phyloP scores from a whole-genome alignment of 768 basidiomycete species.

The Tulasnella sp. region DNA sequence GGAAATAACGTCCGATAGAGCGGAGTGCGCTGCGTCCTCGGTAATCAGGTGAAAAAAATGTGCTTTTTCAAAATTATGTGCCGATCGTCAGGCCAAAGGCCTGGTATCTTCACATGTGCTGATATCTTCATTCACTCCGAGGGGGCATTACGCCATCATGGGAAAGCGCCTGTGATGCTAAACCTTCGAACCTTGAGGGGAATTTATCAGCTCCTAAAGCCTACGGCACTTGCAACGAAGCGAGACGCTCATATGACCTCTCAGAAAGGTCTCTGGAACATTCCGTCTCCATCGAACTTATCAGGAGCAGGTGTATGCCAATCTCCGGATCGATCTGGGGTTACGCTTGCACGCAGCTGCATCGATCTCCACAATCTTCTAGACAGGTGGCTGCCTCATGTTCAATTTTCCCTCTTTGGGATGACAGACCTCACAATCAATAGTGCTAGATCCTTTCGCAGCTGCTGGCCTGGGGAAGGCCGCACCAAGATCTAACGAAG shows the following conservation, averaged over 20 bases:
- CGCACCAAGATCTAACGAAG: background rate
- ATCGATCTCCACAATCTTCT: constrained; percentile 4
- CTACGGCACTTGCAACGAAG: background rate
- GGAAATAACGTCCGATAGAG: background rate
- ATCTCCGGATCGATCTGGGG: constrained; percentile 3
- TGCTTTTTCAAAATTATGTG: background rate
- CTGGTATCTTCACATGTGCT: background rate
- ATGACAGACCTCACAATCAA: background rate
- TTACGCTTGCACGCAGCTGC: background rate
- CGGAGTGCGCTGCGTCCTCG: background rate
- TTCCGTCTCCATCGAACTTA: background rate
- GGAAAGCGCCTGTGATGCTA: background rate
- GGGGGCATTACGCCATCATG: background rate
- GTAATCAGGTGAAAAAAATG: background rate
- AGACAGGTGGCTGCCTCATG: background rate
- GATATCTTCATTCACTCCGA: background rate
- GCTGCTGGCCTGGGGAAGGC: background rate
- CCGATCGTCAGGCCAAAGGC: background rate
- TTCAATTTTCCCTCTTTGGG: background rate
- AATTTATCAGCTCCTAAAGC: background rate
- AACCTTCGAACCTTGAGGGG: background rate
- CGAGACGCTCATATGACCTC: background rate
- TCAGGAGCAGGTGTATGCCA: background rate
- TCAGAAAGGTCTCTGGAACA: background rate
- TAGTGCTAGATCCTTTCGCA: background rate